Evolutionary conservation across 352 stramenopile species (phyloP), one percentile per base, ranked within the genome.

Genomic region (Aphanomyces cochlioides): DNA sequence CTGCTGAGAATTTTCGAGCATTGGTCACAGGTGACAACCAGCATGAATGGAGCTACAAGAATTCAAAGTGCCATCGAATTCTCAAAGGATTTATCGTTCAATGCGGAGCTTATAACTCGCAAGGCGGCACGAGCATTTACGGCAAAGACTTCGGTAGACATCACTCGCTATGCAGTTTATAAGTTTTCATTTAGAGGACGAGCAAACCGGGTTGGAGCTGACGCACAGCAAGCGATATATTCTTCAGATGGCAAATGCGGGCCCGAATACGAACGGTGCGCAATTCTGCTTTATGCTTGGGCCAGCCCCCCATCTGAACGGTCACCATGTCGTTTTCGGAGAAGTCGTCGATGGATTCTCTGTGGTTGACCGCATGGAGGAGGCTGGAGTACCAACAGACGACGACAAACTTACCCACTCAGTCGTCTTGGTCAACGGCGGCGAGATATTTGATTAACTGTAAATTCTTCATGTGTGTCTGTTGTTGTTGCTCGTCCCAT

Each of bases 51-150:
- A 80, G 91, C 77, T 98, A 92, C 84, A 96, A 98, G 75, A 88
- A 88, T 45, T 92, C 73, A 59, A 83, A 74, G 2, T 98, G 98
- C 78, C 93, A 98, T 67, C 81, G 93, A 19, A 85, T 98, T 5
- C 96, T 97, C 60, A 92, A 90, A 63, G 88, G 92, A 65, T 98
- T 97, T 66, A 97, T 98, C 87, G 84, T 96, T 59, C 92, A 97
- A 76, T 84, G 84, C 53, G 89, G 89, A 19, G 90, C 96, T 75
- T 70, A 56, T 21, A 40, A 69, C 39, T 28, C 47, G 13, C 64
- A 15, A 6, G 67, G 67, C 38, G 67, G 67, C 19, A 69, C 48
- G 10, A 73, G 67, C 53, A 73, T 73, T 21, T 73, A 73, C 40
- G 67, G 67, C 37, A 57, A 59, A n/a, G 53, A 73, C 45, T 73